phyloP scores from a whole-genome alignment of 23 red algal genomes.

The Gracilaria domingensis region DNA sequence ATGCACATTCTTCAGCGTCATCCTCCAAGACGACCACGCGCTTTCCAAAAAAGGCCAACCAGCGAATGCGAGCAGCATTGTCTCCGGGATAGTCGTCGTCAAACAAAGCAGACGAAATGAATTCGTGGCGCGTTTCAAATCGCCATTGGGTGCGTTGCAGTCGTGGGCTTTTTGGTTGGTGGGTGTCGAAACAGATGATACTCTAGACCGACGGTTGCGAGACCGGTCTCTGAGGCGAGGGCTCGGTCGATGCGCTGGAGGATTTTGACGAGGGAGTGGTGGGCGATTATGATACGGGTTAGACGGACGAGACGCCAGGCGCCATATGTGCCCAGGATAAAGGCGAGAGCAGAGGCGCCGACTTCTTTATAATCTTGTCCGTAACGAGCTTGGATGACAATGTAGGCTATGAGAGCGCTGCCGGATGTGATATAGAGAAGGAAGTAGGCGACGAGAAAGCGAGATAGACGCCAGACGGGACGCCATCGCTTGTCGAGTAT shows the following conservation, averaged over 20 bases:
- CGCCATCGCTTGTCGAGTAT: constrained; percentile 56
- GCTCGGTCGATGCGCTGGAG: constrained; percentile 50
- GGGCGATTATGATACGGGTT: constrained; percentile 40
- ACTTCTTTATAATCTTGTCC: constrained; percentile 58
- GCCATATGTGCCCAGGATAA: constrained; percentile 56
- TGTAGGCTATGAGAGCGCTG: constrained; percentile 15
- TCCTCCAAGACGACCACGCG: constrained; percentile 39
- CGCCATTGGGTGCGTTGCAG: constrained; percentile 23
- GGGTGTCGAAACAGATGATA: constrained; percentile 50
- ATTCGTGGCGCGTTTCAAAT: constrained; percentile 58
- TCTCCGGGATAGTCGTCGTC: constrained; percentile 66
- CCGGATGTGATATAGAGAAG: constrained; percentile 45
- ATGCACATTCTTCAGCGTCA: constrained; percentile 61
- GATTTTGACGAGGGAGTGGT: constrained; percentile 48
- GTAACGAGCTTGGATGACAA: constrained; percentile 23
- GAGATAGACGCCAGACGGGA: constrained; percentile 44
- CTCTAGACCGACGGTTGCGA: constrained; percentile 31
- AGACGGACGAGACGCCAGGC: constrained; percentile 59
- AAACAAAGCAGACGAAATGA: constrained; percentile 51
- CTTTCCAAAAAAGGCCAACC: constrained; percentile 48
- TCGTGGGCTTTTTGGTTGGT: background rate
- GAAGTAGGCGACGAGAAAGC: constrained; percentile 44
- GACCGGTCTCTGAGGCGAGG: constrained; percentile 11
- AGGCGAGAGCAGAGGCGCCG: constrained; percentile 45
- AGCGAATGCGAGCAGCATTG: constrained; percentile 47